phyloP scores from a whole-genome alignment of 257 asterid species.

The Nicotiana undulata region DNA sequence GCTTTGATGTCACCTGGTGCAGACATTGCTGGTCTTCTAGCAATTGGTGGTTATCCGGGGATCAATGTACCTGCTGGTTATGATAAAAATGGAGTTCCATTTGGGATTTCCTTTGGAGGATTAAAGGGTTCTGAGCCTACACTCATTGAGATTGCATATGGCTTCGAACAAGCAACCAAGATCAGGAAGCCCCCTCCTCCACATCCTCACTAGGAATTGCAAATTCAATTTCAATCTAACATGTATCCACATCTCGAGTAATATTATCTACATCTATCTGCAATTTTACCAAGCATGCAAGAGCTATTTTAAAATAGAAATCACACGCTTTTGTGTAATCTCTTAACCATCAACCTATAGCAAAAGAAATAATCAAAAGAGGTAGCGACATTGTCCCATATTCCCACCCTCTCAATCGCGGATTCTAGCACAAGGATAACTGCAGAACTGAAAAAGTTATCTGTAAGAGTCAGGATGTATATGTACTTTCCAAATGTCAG shows the following conservation, averaged over 20 bases:
- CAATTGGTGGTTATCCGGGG: slow-evolving; percentile 42
- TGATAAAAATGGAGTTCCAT: slow-evolving; percentile 22
- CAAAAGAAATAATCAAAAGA: no score
- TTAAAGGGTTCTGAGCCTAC: slow-evolving; percentile 43
- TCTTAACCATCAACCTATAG: no score
- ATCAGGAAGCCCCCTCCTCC: slow-evolving; percentile 39
- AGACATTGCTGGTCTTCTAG: slow-evolving; percentile 7
- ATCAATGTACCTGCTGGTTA: slow-evolving; percentile 44
- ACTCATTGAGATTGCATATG: slow-evolving; percentile 48
- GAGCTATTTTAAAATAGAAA: no score
- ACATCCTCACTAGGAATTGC: neutral
- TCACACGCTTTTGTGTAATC: no score
- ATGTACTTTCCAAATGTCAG: no score
- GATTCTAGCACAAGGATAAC: no score
- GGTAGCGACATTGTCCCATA: no score
- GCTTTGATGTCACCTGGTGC: slow-evolving; percentile 21
- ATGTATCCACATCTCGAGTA: neutral
- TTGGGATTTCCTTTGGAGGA: slow-evolving; percentile 47
- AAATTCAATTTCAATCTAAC: neutral
- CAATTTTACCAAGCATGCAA: no score
- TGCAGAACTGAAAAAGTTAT: no score
- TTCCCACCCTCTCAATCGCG: no score
- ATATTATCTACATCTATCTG: no score
- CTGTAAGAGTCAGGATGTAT: no score
- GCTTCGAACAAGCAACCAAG: slow-evolving; percentile 48